phyloP scores from a whole-genome alignment of 2,329 filamentous ascomycete genomes.

The Cercospora sp. region DNA sequence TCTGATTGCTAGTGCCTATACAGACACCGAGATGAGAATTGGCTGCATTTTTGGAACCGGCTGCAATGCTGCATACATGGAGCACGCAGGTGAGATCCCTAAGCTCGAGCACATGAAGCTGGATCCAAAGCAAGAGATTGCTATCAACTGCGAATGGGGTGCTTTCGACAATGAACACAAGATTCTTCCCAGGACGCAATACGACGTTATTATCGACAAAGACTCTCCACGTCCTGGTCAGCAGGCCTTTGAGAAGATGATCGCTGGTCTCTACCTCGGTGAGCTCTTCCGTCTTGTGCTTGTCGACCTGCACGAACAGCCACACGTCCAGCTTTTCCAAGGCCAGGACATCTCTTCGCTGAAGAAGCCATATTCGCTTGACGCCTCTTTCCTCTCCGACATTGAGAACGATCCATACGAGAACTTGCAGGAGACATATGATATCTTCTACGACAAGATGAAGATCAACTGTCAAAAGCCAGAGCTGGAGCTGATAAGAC shows the following conservation, averaged over 20 bases:
- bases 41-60: conserved; percentile 98
- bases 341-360: conserved; percentile 78
- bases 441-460: conserved; percentile 77
- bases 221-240: conserved; percentile 49
- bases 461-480: conserved; percentile 68
- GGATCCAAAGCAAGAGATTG: conserved; percentile 71
- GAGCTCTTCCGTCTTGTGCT: conserved; percentile 49
- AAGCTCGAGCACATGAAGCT: conserved; percentile 93
- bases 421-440: conserved; percentile 85
- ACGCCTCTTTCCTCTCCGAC: conserved; percentile 87
- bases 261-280: conserved; percentile 49
- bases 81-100: conserved; percentile 83
- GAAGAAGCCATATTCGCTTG: conserved; percentile 82
- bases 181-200: conserved; percentile 80
- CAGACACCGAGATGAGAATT: conserved; percentile 88
- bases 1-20: conserved; percentile 93
- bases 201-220: conserved; percentile 48
- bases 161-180: conserved; percentile 94
- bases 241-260: conserved; percentile 51
- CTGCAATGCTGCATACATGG: conserved; percentile 98
- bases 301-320: conserved; percentile 62
- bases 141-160: conserved; percentile 97
- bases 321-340: conserved; percentile 69
- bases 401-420: conserved; percentile 95
- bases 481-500: conserved; percentile 86